These are phyloP conservation scores for Aureobasidium lini DNA, from an alignment of 2,329 filamentous ascomycete species.

Conservation along the genomic window DNA sequence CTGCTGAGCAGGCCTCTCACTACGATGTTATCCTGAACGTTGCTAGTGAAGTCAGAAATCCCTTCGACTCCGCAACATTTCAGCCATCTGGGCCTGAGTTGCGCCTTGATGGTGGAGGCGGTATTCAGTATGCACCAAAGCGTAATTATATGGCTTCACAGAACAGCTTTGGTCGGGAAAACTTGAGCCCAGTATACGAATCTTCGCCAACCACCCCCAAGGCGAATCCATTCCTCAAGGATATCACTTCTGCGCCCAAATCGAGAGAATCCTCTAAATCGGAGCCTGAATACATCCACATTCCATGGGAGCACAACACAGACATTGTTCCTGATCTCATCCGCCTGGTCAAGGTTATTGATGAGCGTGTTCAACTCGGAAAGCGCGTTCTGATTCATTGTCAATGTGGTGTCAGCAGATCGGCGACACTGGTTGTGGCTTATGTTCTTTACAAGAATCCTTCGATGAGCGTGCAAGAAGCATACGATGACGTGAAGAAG, in stretches of 20 bases:
- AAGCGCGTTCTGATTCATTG: slow-evolving; percentile 79
- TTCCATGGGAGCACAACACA: slow-evolving; percentile 83
- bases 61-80: slow-evolving; percentile 44
- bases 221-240: slow-evolving; percentile 40
- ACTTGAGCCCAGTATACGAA: slow-evolving; percentile 11
- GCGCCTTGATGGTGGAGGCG: slow-evolving; percentile 25
- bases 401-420: slow-evolving; percentile 78
- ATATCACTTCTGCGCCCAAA: slow-evolving; percentile 16
- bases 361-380: slow-evolving; percentile 61
- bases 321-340: slow-evolving; percentile 74
- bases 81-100: slow-evolving; percentile 25
- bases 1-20: slow-evolving; percentile 64
- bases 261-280: slow-evolving; percentile 31
- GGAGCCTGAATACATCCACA: slow-evolving; percentile 77
- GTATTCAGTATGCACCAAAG: slow-evolving; percentile 28
- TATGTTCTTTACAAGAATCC: slow-evolving; percentile 77
- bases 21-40: slow-evolving; percentile 85
- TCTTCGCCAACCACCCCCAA: slow-evolving; percentile 47
- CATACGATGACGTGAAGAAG: slow-evolving; percentile 71
- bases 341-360: slow-evolving; percentile 67
- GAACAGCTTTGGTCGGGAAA: neutral
- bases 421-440: slow-evolving; percentile 77
- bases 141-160: slow-evolving; percentile 1
- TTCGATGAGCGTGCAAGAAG: slow-evolving; percentile 69
- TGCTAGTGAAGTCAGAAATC: slow-evolving; percentile 72